A percentile compares a stretch with the other conserved stretches of the same genome.
phyloP scores from a whole-genome alignment of 129 eudicot genomes.

The Helianthus tuberosus region DNA sequence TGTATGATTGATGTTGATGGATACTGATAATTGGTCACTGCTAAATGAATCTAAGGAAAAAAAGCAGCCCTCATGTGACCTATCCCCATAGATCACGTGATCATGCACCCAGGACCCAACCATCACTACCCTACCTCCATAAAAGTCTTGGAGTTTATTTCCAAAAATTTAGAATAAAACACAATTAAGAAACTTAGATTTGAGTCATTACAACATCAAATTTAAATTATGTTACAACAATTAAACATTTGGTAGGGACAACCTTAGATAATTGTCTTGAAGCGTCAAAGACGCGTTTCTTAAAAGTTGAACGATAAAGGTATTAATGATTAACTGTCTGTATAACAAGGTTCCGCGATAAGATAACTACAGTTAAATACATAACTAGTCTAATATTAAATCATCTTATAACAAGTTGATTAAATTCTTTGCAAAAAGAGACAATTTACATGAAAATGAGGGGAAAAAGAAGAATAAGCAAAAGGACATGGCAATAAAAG shows the following conservation, averaged over 20 bases:
- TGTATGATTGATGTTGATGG: conserved; percentile 31
- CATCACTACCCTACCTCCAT: conserved; percentile 35
- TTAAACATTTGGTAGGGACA: conserved; percentile 14
- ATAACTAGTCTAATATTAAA: neutral
- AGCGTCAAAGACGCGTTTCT: neutral
- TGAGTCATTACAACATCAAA: conserved; percentile 18
- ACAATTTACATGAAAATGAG: neutral
- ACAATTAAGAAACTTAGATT: conserved; percentile 3
- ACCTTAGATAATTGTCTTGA: neutral
- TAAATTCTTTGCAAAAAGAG: neutral
- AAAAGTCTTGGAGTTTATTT: conserved; percentile 1
- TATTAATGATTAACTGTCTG: neutral
- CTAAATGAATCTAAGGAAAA: conserved; percentile 33
- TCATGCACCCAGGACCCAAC: conserved; percentile 47
- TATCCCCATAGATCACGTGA: conserved; percentile 56
- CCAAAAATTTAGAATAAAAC: neutral
- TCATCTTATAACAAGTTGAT: neutral
- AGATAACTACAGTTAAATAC: neutral
- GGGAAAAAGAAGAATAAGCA: neutral
- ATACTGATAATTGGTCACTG: conserved; percentile 47
- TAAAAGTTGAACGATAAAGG: neutral
- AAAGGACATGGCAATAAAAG: conserved; percentile 33
- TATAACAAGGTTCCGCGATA: neutral
- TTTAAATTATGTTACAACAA: neutral
- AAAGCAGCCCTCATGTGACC: conserved; percentile 65